Base-by-base conservation (phyloP, 805 yeast genomes). In the Schizosaccharomyces pombe region DNA sequence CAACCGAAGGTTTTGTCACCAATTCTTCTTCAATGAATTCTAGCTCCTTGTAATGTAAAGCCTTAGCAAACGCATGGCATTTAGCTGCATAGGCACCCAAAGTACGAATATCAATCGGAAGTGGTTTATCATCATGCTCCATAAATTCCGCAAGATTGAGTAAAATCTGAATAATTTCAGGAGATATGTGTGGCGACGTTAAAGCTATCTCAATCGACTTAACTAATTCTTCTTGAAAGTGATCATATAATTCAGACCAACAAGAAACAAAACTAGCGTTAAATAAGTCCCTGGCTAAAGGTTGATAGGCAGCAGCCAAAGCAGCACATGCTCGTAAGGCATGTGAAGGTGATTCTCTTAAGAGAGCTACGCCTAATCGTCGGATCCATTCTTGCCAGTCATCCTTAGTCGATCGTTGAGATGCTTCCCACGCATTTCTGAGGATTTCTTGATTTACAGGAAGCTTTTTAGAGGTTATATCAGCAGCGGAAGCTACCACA, bases 371-470 rank as follows among this genome's bases (percentile, higher is more conserved):
- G 60, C 91, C 79, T 52, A 91, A 70, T 56, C 91, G 72, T 57
- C 94, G 76, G 59, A 86, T 78, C 99, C 99, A 91, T 63, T 91
- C 97, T 61, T 83, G 89, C 98, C 98, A 91, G 60, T 91, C 98
- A 61, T 87, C 97, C 60, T 80, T 79, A 0, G 96, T 85, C 54
- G 93, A 75, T 59, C 89, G 77, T 59, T 85, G 89, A 26, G 83
- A 76, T 29, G 94, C 82, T 60, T 86, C 95, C 97, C 98, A 91
- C 1, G 87, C 85, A 47, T 77, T 76, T 61, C 84, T 80, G 60
- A 91, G 70, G 6, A 70, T 71, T 54, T 71, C 72, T 59, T 77
- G 80, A 58, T 78, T 78, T 3, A 78, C 76, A 0, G 94, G 87
- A 9, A 89, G 69, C 60, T 84, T 84, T 61, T 81, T 78, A 2